Evolutionary conservation across 2,329 filamentous ascomycete species (phyloP).

Genomic region (Corniculantispora saksenae): DNA sequence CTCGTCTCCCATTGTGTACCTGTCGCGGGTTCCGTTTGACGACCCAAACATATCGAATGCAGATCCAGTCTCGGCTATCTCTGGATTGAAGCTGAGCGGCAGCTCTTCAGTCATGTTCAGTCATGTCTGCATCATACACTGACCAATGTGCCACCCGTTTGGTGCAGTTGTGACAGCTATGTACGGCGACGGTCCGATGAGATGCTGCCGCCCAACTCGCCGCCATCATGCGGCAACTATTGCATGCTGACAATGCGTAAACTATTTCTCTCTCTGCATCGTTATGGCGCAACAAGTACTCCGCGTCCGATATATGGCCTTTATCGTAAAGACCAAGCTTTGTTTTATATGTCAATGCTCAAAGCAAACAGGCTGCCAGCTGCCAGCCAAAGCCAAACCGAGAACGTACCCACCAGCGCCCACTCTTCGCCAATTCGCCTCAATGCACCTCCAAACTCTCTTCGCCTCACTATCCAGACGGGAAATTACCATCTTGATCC

Average conservation of each 20-base stretch:
- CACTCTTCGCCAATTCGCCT: neutral
- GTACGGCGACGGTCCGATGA: too few relatives aligned
- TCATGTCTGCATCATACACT: neutral
- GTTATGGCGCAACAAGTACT: neutral
- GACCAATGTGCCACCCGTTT: too few relatives aligned
- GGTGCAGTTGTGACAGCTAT: too few relatives aligned
- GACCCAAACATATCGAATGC: neutral
- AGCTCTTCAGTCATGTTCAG: neutral
- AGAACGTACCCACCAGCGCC: neutral
- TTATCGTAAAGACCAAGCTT: neutral
- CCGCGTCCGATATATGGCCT: neutral
- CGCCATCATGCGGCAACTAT: neutral
- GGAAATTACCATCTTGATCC: neutral
- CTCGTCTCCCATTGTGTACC: too few relatives aligned
- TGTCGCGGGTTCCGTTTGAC: too few relatives aligned
- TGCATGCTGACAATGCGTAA: neutral
- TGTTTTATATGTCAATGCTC: too few relatives aligned
- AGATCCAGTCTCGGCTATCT: slow-evolving; percentile 7
- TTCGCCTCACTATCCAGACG: neutral
- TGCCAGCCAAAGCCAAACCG: neutral
- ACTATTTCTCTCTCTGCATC: neutral
- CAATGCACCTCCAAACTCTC: neutral
- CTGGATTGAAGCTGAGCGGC: neutral
- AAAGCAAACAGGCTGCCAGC: neutral
- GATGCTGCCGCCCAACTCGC: neutral